phyloP scores from a whole-genome alignment of 805 yeast genomes.

The Lipomyces sp. region DNA sequence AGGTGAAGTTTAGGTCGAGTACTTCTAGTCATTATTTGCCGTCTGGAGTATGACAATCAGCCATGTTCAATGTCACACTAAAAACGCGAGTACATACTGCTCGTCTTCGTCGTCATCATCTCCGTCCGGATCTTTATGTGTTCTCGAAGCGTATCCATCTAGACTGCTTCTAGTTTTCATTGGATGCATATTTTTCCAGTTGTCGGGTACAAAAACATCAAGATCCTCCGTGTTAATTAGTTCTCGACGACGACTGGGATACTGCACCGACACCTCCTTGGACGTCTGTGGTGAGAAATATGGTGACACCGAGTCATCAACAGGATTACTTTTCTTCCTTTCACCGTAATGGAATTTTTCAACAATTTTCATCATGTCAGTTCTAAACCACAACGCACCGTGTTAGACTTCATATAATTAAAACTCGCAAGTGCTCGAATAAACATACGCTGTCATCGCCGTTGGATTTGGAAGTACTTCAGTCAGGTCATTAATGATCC shows the following conservation, averaged over 20 bases:
- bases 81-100: too few species aligned
- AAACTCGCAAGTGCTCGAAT: not conserved
- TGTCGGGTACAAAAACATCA: not conserved
- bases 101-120: too few species aligned
- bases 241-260: not conserved
- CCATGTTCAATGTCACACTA: not conserved
- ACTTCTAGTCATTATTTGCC: conserved; percentile 1
- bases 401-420: not conserved
- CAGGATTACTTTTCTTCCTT: not conserved
- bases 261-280: not conserved
- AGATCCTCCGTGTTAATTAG: not conserved
- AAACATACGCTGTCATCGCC: too few species aligned
- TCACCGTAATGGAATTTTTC: not conserved
- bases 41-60: not conserved
- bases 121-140: too few species aligned
- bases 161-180: not conserved
- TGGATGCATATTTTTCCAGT: not conserved
- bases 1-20: conserved; percentile 9
- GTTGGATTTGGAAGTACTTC: not conserved
- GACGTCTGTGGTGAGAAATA: not conserved
- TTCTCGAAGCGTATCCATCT: too few species aligned
- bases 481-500: conserved; percentile 1
- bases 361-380: not conserved
- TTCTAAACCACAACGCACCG: too few species aligned
- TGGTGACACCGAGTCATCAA: not conserved